phyloP scores from a whole-genome alignment of 2,329 filamentous ascomycete genomes.

The Bipolaris sorokiniana region DNA sequence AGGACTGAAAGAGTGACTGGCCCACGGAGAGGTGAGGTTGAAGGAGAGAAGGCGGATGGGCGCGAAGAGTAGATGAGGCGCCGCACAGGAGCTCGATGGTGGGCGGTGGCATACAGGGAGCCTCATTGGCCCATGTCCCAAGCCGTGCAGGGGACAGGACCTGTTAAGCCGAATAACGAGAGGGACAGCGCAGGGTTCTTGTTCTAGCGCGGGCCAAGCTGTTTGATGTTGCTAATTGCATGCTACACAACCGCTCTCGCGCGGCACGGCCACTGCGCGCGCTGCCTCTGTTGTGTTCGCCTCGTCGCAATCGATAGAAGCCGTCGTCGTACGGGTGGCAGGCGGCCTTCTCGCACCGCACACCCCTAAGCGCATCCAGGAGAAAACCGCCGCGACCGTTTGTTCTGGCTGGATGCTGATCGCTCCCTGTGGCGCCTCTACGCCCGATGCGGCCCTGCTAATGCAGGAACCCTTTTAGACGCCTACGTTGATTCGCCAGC shows the following conservation, averaged over 20 bases:
- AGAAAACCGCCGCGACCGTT: constrained; percentile 27
- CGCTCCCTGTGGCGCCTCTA: constrained; percentile 15
- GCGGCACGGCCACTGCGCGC: not conserved
- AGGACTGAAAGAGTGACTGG: constrained; percentile 40
- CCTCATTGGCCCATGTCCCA: constrained; percentile 26
- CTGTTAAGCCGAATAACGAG: constrained; percentile 22
- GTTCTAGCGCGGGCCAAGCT: constrained; percentile 29
- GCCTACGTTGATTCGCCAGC: constrained; percentile 28
- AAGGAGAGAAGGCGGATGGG: constrained; percentile 36
- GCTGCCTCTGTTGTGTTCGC: not conserved
- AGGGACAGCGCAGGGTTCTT: constrained; percentile 15
- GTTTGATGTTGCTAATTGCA: constrained; percentile 33
- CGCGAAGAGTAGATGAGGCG: constrained; percentile 45
- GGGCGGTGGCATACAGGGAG: constrained; percentile 32
- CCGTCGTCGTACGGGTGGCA: constrained; percentile 16
- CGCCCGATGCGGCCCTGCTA: constrained; percentile 10
- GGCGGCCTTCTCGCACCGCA: not conserved
- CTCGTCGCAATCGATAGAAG: constrained; percentile 15
- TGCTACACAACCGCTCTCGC: constrained; percentile 1
- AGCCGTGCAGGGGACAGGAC: constrained; percentile 31
- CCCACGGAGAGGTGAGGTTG: constrained; percentile 41
- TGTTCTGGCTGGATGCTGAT: constrained; percentile 27
- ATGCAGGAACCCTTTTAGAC: constrained; percentile 30
- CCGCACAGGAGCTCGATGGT: constrained; percentile 29
- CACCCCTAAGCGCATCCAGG: constrained; percentile 21